phyloP scores from a whole-genome alignment of 2,329 filamentous ascomycete genomes.

The Phaeophleospora eucalypticola region DNA sequence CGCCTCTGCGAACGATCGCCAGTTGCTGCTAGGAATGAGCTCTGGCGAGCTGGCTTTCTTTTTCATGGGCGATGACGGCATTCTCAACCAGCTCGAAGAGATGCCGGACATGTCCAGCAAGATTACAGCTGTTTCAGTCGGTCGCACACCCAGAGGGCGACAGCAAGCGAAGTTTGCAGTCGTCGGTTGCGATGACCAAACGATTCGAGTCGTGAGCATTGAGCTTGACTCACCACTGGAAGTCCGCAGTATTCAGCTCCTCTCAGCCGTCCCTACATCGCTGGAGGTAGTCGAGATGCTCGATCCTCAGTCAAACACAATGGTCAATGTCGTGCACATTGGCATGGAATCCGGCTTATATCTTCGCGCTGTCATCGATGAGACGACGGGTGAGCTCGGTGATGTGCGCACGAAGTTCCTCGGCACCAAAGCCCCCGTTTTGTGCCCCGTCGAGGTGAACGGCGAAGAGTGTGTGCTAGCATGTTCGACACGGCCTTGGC shows the following conservation, averaged over 20 bases:
- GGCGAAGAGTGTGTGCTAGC: conserved; percentile 74
- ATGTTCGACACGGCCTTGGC: conserved; percentile 89
- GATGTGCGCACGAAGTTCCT: conserved; percentile 94
- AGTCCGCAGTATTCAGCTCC: conserved; percentile 88
- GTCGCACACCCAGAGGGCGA: conserved; percentile 85
- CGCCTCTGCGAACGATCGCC: conserved; percentile 85
- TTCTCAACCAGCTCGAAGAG: conserved; percentile 70
- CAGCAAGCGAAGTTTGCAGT: conserved; percentile 88
- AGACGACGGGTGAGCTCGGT: conserved; percentile 89
- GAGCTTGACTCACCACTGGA: conserved; percentile 73
- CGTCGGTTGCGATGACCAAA: conserved; percentile 94
- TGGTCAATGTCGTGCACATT: conserved; percentile 90
- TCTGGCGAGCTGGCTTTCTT: conserved; percentile 98
- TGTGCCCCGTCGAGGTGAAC: conserved; percentile 88
- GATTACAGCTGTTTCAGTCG: conserved; percentile 89
- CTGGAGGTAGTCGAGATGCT: conserved; percentile 93
- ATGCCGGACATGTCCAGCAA: conserved; percentile 93
- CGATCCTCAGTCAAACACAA: conserved; percentile 83
- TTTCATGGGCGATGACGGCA: conserved; percentile 90
- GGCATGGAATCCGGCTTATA: conserved; percentile 95
- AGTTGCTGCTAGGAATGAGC: conserved; percentile 89
- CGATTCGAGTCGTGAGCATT: conserved; percentile 66
- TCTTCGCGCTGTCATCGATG: conserved; percentile 88
- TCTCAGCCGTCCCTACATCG: conserved; percentile 84
- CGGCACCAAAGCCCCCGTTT: conserved; percentile 80